Conservation (phyloP, 768 basidiomycete species). For the Clitopilus hobsonii region DNA sequence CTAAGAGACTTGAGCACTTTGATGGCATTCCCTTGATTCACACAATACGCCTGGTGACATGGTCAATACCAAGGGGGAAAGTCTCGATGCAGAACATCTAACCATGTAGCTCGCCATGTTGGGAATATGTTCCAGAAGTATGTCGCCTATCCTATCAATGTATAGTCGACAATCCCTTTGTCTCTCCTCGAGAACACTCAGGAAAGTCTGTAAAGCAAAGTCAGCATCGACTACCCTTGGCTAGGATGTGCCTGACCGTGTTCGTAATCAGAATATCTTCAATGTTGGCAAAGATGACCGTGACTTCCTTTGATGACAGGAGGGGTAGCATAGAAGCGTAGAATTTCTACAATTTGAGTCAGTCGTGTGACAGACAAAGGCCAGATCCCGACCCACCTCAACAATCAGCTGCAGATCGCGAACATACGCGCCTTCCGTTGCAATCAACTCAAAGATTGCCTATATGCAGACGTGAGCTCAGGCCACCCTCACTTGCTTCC, state of each 20-base stretch:
- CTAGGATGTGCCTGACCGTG: constrained; percentile 46
- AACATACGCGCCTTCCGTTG: constrained; percentile 87
- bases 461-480: constrained; percentile 17
- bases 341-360: constrained; percentile 55
- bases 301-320: constrained; percentile 71
- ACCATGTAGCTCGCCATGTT: constrained; percentile 83
- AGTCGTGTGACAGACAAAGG: background rate
- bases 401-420: constrained; percentile 89
- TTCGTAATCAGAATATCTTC: constrained; percentile 90
- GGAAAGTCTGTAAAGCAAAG: constrained; percentile 50
- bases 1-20: constrained; percentile 72
- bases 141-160: constrained; percentile 83
- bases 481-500: background rate
- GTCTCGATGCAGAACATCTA: constrained; percentile 17
- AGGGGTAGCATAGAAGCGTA: constrained; percentile 73
- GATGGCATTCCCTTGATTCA: constrained; percentile 79
- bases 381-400: constrained; percentile 46
- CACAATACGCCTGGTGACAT: constrained; percentile 93
- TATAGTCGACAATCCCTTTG: constrained; percentile 92
- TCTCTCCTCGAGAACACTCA: constrained; percentile 85
- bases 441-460: constrained; percentile 94
- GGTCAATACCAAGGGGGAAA: too few relatives aligned
- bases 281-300: constrained; percentile 86
- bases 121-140: constrained; percentile 68
- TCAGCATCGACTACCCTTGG: background rate